Evolutionary conservation across 2,329 filamentous ascomycete species (phyloP).

Genomic region (Zymoseptoria passerinii): DNA sequence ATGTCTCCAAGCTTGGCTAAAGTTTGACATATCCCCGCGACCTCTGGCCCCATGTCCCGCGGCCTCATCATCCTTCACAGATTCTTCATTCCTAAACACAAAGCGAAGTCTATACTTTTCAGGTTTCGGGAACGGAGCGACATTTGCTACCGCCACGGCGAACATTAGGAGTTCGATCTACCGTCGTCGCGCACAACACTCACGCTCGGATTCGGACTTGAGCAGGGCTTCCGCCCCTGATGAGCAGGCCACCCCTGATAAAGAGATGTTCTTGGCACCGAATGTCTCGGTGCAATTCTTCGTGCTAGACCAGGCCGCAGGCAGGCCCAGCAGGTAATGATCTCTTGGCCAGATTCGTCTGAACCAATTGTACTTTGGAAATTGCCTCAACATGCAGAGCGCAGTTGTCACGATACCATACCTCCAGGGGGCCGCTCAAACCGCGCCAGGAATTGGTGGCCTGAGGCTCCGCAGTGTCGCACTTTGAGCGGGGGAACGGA

Average conservation of each 20-base stretch:
- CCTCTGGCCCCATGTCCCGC: neutral
- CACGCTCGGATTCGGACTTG: neutral
- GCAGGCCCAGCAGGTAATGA: neutral
- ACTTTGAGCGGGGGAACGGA: too few species aligned
- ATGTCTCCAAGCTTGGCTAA: neutral
- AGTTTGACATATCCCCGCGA: neutral
- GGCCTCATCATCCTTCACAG: neutral
- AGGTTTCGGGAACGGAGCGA: neutral
- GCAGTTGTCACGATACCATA: neutral
- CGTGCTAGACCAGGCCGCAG: neutral
- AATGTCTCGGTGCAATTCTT: neutral
- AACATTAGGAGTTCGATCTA: neutral
- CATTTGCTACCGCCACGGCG: neutral
- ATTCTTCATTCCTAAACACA: neutral
- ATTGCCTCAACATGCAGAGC: neutral
- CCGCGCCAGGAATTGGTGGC: too few species aligned
- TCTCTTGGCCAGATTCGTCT: neutral
- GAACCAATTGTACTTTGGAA: neutral
- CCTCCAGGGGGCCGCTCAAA: too few species aligned
- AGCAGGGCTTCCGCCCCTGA: neutral
- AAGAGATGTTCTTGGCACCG: neutral
- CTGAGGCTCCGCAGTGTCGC: too few species aligned
- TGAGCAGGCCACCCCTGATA: neutral
- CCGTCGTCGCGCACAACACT: neutral
- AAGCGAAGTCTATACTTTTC: neutral